phyloP scores from a whole-genome alignment of 2,329 filamentous ascomycete species.

The Arachnomyces sp. region DNA sequence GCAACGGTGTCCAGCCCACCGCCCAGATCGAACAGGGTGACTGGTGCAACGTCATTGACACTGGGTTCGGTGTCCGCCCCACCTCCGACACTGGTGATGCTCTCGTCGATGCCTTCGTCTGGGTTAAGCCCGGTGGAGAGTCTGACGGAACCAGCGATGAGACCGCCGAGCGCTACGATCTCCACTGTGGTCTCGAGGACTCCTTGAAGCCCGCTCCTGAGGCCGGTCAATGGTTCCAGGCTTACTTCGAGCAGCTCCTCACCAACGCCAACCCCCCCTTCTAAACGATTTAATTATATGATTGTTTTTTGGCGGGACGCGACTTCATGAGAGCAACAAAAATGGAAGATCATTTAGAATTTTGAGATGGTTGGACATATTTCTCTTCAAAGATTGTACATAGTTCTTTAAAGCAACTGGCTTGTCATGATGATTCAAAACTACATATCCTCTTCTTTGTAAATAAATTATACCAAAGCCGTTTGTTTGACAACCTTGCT shows the following conservation, averaged over 20 bases:
- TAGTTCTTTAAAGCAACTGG: no score
- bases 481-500: no score
- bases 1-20: conserved; percentile 55
- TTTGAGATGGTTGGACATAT: no score
- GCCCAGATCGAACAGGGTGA: conserved; percentile 51
- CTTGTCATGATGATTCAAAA: no score
- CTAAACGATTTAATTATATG: conserved; percentile 1
- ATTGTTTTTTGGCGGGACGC: no score
- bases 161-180: conserved; percentile 45
- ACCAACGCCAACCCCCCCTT: conserved; percentile 26
- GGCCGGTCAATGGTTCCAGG: conserved; percentile 59
- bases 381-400: no score
- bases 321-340: no score
- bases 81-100: conserved; percentile 52
- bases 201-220: conserved; percentile 58
- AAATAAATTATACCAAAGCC: no score
- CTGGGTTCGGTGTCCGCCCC: conserved; percentile 58
- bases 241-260: conserved; percentile 30
- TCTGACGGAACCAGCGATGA: conserved; percentile 45
- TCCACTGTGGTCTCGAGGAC: conserved; percentile 46
- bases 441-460: no score
- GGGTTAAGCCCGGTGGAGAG: conserved; percentile 60
- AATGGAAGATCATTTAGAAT: no score
- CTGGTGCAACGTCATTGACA: conserved; percentile 59
- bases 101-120: conserved; percentile 58